Percentiles rank a stretch among this genome's conserved stretches.
These are phyloP conservation scores for Chaetomiaceae sp. DNA, from an alignment of 2,329 filamentous ascomycete genomes.

Conservation along the genomic window DNA sequence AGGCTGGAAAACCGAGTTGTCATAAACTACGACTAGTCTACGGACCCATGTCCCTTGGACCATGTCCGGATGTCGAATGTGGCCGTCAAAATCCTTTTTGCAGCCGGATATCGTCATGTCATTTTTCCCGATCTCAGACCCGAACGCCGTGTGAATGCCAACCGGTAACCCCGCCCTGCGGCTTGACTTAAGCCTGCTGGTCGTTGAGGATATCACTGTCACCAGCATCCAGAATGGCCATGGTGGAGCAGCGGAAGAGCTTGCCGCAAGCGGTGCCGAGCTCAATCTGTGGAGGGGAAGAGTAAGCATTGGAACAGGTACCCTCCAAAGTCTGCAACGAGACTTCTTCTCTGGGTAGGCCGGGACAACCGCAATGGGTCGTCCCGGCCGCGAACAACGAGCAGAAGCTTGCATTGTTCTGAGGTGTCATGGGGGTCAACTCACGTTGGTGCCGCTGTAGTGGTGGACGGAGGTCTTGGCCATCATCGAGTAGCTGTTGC, in stretches of 20 bases:
- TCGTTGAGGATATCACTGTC: slow-evolving; percentile 95
- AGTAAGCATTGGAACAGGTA: slow-evolving; percentile 51
- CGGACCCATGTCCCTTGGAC: slow-evolving; percentile 12
- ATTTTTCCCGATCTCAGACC: slow-evolving; percentile 29
- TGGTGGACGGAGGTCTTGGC: slow-evolving; percentile 95
- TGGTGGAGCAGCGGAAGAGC: slow-evolving; percentile 83
- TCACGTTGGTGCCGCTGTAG: slow-evolving; percentile 98
- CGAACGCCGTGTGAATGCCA: slow-evolving; percentile 40
- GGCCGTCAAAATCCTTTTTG: slow-evolving; percentile 19
- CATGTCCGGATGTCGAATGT: slow-evolving; percentile 19
- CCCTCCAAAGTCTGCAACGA: slow-evolving; percentile 80
- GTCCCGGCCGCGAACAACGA: slow-evolving; percentile 28
- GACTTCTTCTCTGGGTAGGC: slow-evolving; percentile 90
- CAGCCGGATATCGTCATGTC: slow-evolving; percentile 25
- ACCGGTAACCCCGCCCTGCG: slow-evolving; percentile 18
- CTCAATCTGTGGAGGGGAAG: slow-evolving; percentile 69
- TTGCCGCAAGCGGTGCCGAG: slow-evolving; percentile 98
- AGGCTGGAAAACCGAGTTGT: slow-evolving; percentile 17
- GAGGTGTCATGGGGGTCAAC: slow-evolving; percentile 39
- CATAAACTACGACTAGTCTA: slow-evolving; percentile 26
- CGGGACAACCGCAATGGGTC: slow-evolving; percentile 30
- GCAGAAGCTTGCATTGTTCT: slow-evolving; percentile 13
- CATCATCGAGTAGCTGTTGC: slow-evolving; percentile 70
- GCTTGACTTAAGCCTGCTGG: slow-evolving; percentile 60
- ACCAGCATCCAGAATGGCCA: slow-evolving; percentile 95